These are phyloP conservation scores for Paecilomyces sp. DNA, from an alignment of 2,329 filamentous ascomycete species.

Conservation along the genomic window DNA sequence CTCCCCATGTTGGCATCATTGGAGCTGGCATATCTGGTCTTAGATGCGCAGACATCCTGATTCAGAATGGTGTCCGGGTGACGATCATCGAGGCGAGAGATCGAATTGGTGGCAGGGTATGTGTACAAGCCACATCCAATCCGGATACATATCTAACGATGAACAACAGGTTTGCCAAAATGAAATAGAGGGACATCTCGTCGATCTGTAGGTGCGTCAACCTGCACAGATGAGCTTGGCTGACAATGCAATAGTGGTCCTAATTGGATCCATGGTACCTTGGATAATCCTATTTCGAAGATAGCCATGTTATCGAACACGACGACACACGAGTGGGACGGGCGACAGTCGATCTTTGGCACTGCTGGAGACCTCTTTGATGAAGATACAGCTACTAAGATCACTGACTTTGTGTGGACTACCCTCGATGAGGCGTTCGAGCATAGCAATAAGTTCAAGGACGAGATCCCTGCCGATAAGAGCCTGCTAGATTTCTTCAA, in stretches of 20 bases:
- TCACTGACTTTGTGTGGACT: slow-evolving; percentile 46
- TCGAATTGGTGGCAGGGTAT: slow-evolving; percentile 52
- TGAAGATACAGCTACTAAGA: slow-evolving; percentile 20
- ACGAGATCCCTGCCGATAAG: slow-evolving; percentile 42
- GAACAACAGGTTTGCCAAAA: slow-evolving; percentile 42
- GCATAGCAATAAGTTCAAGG: slow-evolving; percentile 48
- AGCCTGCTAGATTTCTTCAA: slow-evolving; percentile 54
- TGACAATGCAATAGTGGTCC: slow-evolving; percentile 42
- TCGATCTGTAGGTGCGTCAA: slow-evolving; percentile 47
- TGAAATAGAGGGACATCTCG: slow-evolving; percentile 40
- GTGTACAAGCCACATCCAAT: slow-evolving; percentile 8
- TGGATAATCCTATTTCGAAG: slow-evolving; percentile 52
- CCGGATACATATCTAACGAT: slow-evolving; percentile 3
- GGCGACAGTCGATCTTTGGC: slow-evolving; percentile 43
- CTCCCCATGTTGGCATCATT: slow-evolving; percentile 50
- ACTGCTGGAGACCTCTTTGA: slow-evolving; percentile 37
- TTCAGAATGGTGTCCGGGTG: slow-evolving; percentile 49
- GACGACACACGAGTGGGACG: slow-evolving; percentile 44
- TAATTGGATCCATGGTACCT: slow-evolving; percentile 59
- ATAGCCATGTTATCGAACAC: slow-evolving; percentile 50
- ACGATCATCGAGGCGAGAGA: slow-evolving; percentile 55
- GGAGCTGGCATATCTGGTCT: slow-evolving; percentile 56
- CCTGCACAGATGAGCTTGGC: background rate
- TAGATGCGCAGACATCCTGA: slow-evolving; percentile 51
- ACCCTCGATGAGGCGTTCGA: slow-evolving; percentile 54